phyloP scores from a whole-genome alignment of 352 stramenopile species.

The Phytophthora melonis region DNA sequence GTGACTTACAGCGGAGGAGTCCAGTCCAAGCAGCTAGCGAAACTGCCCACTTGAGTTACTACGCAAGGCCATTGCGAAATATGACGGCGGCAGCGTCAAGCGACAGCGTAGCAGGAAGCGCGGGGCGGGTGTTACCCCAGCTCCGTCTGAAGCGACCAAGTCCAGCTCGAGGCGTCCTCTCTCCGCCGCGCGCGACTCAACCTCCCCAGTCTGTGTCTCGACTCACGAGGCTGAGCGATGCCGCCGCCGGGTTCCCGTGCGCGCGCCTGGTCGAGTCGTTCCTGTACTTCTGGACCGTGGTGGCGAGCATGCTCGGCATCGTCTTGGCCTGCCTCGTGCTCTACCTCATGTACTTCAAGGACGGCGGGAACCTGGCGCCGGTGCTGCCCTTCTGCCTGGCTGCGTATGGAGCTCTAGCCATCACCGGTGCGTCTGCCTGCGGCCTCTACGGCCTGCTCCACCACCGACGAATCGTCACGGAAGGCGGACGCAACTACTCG shows the following conservation, averaged over 20 bases:
- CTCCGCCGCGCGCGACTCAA: slow-evolving; percentile 18
- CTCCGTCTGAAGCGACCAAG: slow-evolving; percentile 20
- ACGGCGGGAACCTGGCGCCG: slow-evolving; percentile 62
- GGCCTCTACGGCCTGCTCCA: slow-evolving; percentile 63
- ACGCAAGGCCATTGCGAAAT: slow-evolving; percentile 1
- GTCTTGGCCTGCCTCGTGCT: slow-evolving; percentile 59
- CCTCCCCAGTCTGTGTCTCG: not conserved
- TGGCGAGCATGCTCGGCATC: slow-evolving; percentile 62
- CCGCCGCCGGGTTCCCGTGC: slow-evolving; percentile 25
- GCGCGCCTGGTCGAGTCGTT: slow-evolving; percentile 46
- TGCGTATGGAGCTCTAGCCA: slow-evolving; percentile 52
- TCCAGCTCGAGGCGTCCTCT: slow-evolving; percentile 29
- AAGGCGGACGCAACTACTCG: slow-evolving; percentile 64
- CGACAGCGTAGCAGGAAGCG: not conserved
- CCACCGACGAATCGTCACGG: slow-evolving; percentile 60
- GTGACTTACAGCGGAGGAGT: slow-evolving; percentile 23
- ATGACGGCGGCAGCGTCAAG: slow-evolving; percentile 23
- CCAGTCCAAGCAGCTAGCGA: slow-evolving; percentile 5
- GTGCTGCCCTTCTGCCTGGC: slow-evolving; percentile 61
- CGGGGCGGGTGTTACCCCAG: slow-evolving; percentile 26
- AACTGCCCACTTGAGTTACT: slow-evolving; percentile 21
- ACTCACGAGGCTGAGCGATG: slow-evolving; percentile 13
- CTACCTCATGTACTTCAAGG: slow-evolving; percentile 71
- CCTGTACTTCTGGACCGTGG: slow-evolving; percentile 65
- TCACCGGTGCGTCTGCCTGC: slow-evolving; percentile 53